These are phyloP conservation scores for Sambucus nigra DNA, from an alignment of 129 eudicot species.

Conservation along the genomic window DNA sequence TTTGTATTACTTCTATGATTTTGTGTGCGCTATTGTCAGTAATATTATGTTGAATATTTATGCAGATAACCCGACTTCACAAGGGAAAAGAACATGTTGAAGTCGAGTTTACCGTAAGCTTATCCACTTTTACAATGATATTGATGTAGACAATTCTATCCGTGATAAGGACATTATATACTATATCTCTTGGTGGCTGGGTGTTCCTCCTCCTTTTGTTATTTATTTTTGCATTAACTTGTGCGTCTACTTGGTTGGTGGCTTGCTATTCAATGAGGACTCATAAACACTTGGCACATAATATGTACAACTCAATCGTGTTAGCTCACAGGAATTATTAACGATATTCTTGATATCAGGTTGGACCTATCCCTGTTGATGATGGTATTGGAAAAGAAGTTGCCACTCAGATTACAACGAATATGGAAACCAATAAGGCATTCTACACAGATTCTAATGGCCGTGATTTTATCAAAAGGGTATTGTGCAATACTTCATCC, in stretches of 20 bases:
- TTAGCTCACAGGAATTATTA: background rate
- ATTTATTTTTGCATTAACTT: no score
- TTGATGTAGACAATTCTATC: no score
- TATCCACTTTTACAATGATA: background rate
- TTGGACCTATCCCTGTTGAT: conserved; percentile 35
- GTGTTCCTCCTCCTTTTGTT: no score
- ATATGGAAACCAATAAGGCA: conserved; percentile 28
- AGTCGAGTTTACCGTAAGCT: conserved; percentile 34
- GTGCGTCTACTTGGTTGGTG: no score
- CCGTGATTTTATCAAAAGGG: conserved; percentile 36
- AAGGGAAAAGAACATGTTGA: conserved; percentile 40
- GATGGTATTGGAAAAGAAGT: conserved; percentile 32
- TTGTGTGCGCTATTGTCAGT: no score
- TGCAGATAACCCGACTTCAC: conserved; percentile 35
- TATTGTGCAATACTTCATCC: no score
- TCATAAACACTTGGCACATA: no score
- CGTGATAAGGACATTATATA: no score
- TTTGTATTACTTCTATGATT: no score
- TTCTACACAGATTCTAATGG: conserved; percentile 45
- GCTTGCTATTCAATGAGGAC: no score
- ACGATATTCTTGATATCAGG: conserved; percentile 12
- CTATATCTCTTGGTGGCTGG: no score
- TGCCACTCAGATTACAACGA: conserved; percentile 19
- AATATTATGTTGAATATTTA: background rate
- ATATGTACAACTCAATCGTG: no score